A percentile compares a stretch with the other conserved stretches of the same genome.
Conservation (phyloP, 768 basidiomycete species). For the Rhodocollybia butyracea region DNA sequence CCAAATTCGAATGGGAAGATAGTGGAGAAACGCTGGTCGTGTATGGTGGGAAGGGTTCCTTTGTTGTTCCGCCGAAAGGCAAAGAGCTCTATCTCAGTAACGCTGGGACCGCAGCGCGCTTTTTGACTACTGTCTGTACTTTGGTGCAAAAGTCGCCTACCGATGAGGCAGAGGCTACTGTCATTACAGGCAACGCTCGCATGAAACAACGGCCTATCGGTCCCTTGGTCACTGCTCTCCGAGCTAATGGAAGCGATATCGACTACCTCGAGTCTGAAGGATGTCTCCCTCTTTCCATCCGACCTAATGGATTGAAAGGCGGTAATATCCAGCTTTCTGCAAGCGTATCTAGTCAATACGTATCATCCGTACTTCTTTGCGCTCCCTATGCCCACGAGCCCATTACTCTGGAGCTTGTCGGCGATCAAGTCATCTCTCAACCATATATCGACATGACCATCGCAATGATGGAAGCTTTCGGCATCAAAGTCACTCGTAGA, state of each 20-base stretch:
- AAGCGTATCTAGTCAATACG: slow-evolving; percentile 96
- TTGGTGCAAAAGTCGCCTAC: slow-evolving; percentile 55
- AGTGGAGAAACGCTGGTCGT: slow-evolving; percentile 95
- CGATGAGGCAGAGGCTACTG: slow-evolving; percentile 48
- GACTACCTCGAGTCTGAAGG: slow-evolving; percentile 76
- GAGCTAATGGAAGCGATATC: slow-evolving; percentile 75
- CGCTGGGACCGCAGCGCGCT: slow-evolving; percentile 96
- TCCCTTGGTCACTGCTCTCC: slow-evolving; percentile 87
- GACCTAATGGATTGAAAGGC: slow-evolving; percentile 79
- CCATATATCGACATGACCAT: slow-evolving; percentile 99
- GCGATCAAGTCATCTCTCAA: slow-evolving; percentile 95
- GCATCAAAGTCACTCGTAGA: slow-evolving; percentile 70
- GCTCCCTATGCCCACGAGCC: slow-evolving; percentile 87
- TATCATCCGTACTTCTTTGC: slow-evolving; percentile 93
- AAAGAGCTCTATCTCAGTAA: slow-evolving; percentile 95
- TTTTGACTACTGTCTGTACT: slow-evolving; percentile 95
- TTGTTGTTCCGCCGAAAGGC: slow-evolving; percentile 72
- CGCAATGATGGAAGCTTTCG: slow-evolving; percentile 95
- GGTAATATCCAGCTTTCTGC: slow-evolving; percentile 85
- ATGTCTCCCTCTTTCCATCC: slow-evolving; percentile 86
- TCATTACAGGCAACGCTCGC: slow-evolving; percentile 95
- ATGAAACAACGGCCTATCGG: slow-evolving; percentile 99
- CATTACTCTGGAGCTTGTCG: slow-evolving; percentile 86
- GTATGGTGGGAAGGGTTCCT: slow-evolving; percentile 76
- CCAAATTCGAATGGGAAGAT: slow-evolving; percentile 92